These are phyloP conservation scores for Ceratocystis lukuohia DNA, from an alignment of 2,329 filamentous ascomycete species.

Conservation along the genomic window DNA sequence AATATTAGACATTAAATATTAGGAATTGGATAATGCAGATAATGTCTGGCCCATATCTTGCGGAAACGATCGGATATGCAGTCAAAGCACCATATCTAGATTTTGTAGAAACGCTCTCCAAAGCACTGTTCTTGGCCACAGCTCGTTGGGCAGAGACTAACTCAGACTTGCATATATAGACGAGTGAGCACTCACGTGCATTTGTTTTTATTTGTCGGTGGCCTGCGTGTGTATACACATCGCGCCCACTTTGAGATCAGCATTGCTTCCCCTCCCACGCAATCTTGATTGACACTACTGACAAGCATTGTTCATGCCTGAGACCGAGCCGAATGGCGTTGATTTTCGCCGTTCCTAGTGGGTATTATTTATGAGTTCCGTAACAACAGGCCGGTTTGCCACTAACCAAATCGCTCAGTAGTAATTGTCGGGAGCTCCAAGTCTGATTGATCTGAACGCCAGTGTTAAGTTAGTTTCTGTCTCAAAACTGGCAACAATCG, in stretches of 20 bases:
- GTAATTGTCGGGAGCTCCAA: too few species aligned
- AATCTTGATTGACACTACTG: neutral
- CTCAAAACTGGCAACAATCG: neutral
- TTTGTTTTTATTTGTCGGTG: neutral
- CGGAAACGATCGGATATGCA: neutral
- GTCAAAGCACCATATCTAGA: neutral
- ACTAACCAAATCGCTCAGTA: too few species aligned
- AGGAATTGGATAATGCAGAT: neutral
- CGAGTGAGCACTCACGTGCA: neutral
- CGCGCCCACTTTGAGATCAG: neutral
- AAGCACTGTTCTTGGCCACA: neutral
- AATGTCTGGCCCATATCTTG: neutral
- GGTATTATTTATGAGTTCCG: neutral
- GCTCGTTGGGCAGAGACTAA: neutral
- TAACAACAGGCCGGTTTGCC: neutral
- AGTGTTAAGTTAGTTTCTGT: neutral
- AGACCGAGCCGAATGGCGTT: neutral
- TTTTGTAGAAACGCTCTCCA: neutral
- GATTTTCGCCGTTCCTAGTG: neutral
- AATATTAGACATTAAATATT: neutral
- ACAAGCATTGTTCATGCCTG: neutral
- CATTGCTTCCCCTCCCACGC: neutral
- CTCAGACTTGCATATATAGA: neutral
- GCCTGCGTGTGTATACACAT: neutral
- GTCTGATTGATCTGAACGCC: neutral